Base-by-base conservation (phyloP, 2,329 filamentous ascomycete species). In the Drechslerella dactyloides region DNA sequence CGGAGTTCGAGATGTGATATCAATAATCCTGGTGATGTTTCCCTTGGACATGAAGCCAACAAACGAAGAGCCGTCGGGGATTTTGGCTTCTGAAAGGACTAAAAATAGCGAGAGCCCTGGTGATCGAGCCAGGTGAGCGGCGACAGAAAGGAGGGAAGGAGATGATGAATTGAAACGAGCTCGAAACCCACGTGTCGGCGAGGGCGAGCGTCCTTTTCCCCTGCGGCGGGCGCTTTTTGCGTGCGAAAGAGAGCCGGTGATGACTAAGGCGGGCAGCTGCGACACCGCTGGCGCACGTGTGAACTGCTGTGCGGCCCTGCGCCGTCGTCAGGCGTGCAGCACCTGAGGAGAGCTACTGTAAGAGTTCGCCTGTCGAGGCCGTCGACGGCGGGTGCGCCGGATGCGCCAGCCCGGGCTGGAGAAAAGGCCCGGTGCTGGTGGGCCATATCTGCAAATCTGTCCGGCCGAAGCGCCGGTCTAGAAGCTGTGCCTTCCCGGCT, bases 141-240 rank as follows among this genome's bases (percentile, higher is more conserved):
- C n/a, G 44, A 19, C 15, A 21, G 17, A 48, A n/a, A 19, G 19
- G 44, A 21, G 44, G 19, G 44, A 48, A 44, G 19, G 40, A 44
- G 40, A 44, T 23, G 44, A 48, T 15, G 44, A n/a, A 23, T 48
- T 17, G n/a, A 48, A 48, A 48, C 44, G 44, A 17, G 11, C 44
- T 21, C 44, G 44, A 48, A 48, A 48, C 44, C 44, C 15, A 48
- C 44, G 44, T 48, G 44, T 48, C 44, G 19, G 44, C 27, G 27
- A 33, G 27, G 27, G 8, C 3, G 8, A 33, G 27, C 19, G 44
- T 42, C 37, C 15, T 42, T 2, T 42, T 2, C 37, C 37, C 37
- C 37, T 42, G 37, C 13, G 5, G 37, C 37, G 44, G 44, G n/a
- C 3, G 4, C 8, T 48, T 19, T 23, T 23, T 48, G 27, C 27